These are phyloP conservation scores for Liquidambar formosana DNA, from an alignment of 164 flowering plant genomes.

Conservation along the genomic window DNA sequence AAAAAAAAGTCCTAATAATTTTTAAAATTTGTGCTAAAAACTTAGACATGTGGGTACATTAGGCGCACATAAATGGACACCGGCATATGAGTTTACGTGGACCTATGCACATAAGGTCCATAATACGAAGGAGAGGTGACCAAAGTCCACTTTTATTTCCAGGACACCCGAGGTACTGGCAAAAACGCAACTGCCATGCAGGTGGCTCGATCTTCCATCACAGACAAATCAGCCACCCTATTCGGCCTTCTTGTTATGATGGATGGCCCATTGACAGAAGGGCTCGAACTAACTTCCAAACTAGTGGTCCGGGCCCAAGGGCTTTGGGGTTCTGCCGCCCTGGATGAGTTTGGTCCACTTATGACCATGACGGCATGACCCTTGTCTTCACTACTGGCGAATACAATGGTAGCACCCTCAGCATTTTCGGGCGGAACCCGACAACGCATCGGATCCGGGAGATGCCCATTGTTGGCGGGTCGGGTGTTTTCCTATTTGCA, in stretches of 20 bases:
- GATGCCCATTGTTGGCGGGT: slow-evolving; percentile 16
- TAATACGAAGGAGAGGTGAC: not conserved
- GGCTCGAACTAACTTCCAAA: slow-evolving; percentile 37
- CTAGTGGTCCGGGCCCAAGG: slow-evolving; percentile 49
- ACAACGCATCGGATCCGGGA: not conserved
- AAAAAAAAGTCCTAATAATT: no score
- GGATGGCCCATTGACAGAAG: slow-evolving; percentile 40
- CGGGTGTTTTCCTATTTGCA: slow-evolving; percentile 5
- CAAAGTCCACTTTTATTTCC: slow-evolving; percentile 2
- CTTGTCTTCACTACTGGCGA: slow-evolving; percentile 4
- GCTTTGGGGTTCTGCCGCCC: slow-evolving; percentile 32
- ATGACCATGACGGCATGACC: slow-evolving; percentile 31
- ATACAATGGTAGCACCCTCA: slow-evolving; percentile 6
- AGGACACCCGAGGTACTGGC: slow-evolving; percentile 16
- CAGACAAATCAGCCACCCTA: slow-evolving; percentile 12
- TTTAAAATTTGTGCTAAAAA: no score
- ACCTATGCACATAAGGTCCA: no score
- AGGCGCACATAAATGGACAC: no score
- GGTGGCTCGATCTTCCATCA: slow-evolving; percentile 29
- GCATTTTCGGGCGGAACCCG: slow-evolving; percentile 8
- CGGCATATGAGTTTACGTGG: no score
- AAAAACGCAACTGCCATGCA: slow-evolving; percentile 30
- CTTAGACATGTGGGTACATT: no score
- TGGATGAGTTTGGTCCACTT: slow-evolving; percentile 23
- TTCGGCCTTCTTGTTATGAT: slow-evolving; percentile 33